phyloP scores from a whole-genome alignment of 108 stramenopile genomes.

The Discostella stelligeroides region DNA sequence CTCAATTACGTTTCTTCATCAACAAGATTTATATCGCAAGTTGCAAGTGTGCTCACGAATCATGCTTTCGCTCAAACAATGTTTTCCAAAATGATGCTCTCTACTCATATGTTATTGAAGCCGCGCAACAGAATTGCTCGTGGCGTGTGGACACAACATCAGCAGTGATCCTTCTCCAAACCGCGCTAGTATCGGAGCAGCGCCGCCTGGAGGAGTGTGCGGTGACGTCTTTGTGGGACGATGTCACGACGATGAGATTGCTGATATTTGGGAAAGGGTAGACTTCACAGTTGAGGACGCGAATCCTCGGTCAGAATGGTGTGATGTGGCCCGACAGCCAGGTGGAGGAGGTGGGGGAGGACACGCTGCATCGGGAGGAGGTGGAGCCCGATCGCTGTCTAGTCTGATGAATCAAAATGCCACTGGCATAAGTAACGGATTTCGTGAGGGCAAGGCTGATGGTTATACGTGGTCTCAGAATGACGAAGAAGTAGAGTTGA shows the following conservation, averaged over 20 bases:
- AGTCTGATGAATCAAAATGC: conserved; percentile 30
- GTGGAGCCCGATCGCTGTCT: conserved; percentile 36
- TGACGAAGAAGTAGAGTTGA: conserved; percentile 76
- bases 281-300: conserved; percentile 63
- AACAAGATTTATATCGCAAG: background rate
- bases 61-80: no score
- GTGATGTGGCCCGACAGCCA: conserved; percentile 44
- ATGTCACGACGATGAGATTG: conserved; percentile 68
- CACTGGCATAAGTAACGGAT: conserved; percentile 12
- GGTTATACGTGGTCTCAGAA: conserved; percentile 72
- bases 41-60: no score
- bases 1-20: background rate
- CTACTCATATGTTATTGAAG: background rate
- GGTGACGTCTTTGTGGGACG: conserved; percentile 83
- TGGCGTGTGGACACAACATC: conserved; percentile 66
- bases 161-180: conserved; percentile 23
- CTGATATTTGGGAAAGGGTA: conserved; percentile 73
- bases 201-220: conserved; percentile 51
- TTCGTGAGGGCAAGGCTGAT: conserved; percentile 38
- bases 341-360: conserved; percentile 69
- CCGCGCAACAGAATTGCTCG: conserved; percentile 60
- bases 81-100: background rate
- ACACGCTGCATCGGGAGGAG: conserved; percentile 23
- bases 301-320: conserved; percentile 54
- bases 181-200: conserved; percentile 26